Evolutionary conservation across 192 early-diverging fungal genomes (phyloP), one percentile per base, ranked within the genome.

Genomic region (Spinellus fusiger): DNA sequence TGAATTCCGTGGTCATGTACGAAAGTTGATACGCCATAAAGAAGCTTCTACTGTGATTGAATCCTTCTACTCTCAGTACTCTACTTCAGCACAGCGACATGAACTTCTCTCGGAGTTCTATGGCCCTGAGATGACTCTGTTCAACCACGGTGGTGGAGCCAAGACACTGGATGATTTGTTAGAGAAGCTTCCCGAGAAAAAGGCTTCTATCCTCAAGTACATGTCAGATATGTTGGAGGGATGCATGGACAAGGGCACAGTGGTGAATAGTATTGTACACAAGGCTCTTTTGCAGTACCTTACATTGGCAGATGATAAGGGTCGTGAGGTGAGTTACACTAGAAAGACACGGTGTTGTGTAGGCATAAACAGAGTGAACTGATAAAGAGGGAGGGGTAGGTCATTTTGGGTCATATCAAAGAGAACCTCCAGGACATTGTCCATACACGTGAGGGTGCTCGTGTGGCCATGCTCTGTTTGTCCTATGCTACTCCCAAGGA

Each of bases 361-460:
- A 49, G 22, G 38, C 2, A 37, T 44, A 44, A 44, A 44, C 13
- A 18, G 40, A 12, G 3, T 44, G 18, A 2, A 44, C 18, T 44
- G 3, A n/a, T 3, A 44, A n/a, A 1, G 9, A 16, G 7, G 7
- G 1, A n/a, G 8, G 18, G 34, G 54, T 37, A 64, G 56, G 80
- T 84, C 40, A 79, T 92, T 72, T 68, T 95, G 66, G 89, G 86
- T 68, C 64, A 82, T 0, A 77, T 95, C 68, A 89, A 91, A 66
- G 90, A 93, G 60, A 84, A 89, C 57, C 75, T 93, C 8, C 84
- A 84, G 27, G 84, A 92, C 71, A 89, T 98, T 49, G 74, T 96
- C 56, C 95, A 98, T 66, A 98, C 94, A 32, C 79, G 87, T 49
- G 94, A 96, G 59, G 95, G 95, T 57, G 82, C 94, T 6, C 87